Evolutionary conservation across 2,329 filamentous ascomycete genomes (phyloP).

Genomic region (Epichloe aotearoae): DNA sequence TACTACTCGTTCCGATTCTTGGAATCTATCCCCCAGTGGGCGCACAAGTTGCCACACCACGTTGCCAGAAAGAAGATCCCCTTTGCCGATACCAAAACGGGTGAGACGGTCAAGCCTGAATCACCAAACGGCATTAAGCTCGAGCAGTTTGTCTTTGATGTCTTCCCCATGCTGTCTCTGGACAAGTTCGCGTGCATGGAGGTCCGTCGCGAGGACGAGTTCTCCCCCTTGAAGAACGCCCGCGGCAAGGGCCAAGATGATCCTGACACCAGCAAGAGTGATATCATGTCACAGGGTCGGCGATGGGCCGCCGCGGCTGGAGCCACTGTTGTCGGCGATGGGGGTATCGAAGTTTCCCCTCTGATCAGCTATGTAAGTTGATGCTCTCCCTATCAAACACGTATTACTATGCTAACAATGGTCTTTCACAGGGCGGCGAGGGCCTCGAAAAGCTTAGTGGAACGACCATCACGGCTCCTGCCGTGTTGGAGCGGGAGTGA

Average conservation of each 20-base stretch:
- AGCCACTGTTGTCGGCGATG: constrained; percentile 53
- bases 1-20: constrained; percentile 96
- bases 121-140: constrained; percentile 98
- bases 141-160: constrained; percentile 98
- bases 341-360: constrained; percentile 81
- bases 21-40: constrained; percentile 78
- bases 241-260: constrained; percentile 81
- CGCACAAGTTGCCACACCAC: constrained; percentile 80
- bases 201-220: constrained; percentile 93
- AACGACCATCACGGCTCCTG: constrained; percentile 38
- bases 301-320: constrained; percentile 76
- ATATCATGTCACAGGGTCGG: constrained; percentile 82
- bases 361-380: constrained; percentile 85
- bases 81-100: constrained; percentile 60
- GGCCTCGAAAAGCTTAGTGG: constrained; percentile 44
- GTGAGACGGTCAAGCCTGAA: constrained; percentile 74
- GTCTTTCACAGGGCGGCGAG: constrained; percentile 40
- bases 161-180: constrained; percentile 79
- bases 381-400: neutral
- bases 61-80: constrained; percentile 98
- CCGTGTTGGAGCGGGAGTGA: constrained; percentile 35
- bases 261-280: constrained; percentile 78
- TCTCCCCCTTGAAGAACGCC: constrained; percentile 94
- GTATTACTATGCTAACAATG: neutral
- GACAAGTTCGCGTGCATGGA: constrained; percentile 91